phyloP scores from a whole-genome alignment of 148 eudicot genomes.

The Camellia sinensis region DNA sequence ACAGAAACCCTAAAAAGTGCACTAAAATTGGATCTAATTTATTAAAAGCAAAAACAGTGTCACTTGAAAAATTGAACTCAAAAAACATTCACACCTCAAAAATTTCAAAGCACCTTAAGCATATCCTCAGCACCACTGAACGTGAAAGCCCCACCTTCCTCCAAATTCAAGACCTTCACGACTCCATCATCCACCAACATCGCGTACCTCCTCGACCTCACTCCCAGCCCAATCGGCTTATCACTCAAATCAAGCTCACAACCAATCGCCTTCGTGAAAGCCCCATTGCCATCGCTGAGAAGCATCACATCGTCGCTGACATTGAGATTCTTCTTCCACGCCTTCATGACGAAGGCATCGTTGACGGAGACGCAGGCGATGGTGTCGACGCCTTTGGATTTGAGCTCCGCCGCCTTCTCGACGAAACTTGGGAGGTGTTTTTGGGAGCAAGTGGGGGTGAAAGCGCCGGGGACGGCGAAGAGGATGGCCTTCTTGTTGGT shows the following conservation, averaged over 20 bases:
- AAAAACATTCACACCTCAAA: background rate
- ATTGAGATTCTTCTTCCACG: conserved; percentile 56
- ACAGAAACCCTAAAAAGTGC: background rate
- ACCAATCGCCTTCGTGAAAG: conserved; percentile 64
- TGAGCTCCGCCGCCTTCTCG: conserved; percentile 48
- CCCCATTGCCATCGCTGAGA: conserved; percentile 67
- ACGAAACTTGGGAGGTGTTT: conserved; percentile 73
- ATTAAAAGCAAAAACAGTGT: background rate
- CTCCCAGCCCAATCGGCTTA: conserved; percentile 75
- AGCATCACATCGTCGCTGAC: conserved; percentile 48
- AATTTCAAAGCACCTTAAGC: conserved; percentile 52
- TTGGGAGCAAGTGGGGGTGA: conserved; percentile 84
- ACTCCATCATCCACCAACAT: conserved; percentile 83
- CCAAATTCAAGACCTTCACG: conserved; percentile 81
- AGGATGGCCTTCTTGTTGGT: conserved; percentile 52
- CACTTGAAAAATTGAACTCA: background rate
- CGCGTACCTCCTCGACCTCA: conserved; percentile 76
- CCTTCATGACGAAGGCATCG: conserved; percentile 77
- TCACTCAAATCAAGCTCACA: conserved; percentile 71
- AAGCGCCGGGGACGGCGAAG: conserved; percentile 79
- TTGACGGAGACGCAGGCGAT: conserved; percentile 79
- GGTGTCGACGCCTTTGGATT: conserved; percentile 67
- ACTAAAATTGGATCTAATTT: background rate
- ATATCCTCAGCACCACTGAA: conserved; percentile 83
- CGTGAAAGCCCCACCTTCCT: conserved; percentile 90